Evolutionary conservation across 352 stramenopile genomes (phyloP), one percentile per base, ranked within the genome.

Genomic region (Globisporangium cederbergense): DNA sequence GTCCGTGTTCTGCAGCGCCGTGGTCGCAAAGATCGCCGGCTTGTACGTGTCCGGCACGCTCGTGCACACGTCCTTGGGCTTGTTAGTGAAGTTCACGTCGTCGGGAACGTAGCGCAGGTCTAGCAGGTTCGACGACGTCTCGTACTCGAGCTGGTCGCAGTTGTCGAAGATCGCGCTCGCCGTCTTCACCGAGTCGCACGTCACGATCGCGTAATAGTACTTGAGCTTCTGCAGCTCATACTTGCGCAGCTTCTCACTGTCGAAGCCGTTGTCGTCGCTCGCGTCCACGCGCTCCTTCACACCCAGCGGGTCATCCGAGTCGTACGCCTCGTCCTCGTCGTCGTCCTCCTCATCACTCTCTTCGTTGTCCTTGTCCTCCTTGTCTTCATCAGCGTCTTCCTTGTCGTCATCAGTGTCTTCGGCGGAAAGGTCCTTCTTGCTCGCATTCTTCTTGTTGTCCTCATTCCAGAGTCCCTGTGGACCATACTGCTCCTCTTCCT

Each of bases 131-230:
- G 91, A 95, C 9, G 95, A 98, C 50, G 96, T 95, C 71, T 98
- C 97, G 74, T 99, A 98, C 75, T 99, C 97, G 63, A 99, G 88
- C 54, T 98, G 96, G 70, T 99, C 97, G 25, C 97, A 97, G 74
- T 96, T 88, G 62, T 97, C 84, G 63, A 99, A 99, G 47, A 98
- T 95, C 32, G 84, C 77, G 42, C 96, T 89, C 32, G 97, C 94
- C 9, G 95, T 95, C 57, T 94, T 88, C 36, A 94, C 77, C 28
- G 80, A 94, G 59, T 97, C 83, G 79, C 97, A 99, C 49, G 94
- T 96, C 13, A 97, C 94, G 20, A 99, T 80, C 4, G 97, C 97
- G 82, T 99, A 99, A 71, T 98, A 99, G 76, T 99, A 99, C 66
- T 96, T 93, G 40, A 99, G 80, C 74, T 98, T 99, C 60, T 98